Evolutionary conservation across 2,329 filamentous ascomycete species (phyloP).

Genomic region (Didymella lethalis): DNA sequence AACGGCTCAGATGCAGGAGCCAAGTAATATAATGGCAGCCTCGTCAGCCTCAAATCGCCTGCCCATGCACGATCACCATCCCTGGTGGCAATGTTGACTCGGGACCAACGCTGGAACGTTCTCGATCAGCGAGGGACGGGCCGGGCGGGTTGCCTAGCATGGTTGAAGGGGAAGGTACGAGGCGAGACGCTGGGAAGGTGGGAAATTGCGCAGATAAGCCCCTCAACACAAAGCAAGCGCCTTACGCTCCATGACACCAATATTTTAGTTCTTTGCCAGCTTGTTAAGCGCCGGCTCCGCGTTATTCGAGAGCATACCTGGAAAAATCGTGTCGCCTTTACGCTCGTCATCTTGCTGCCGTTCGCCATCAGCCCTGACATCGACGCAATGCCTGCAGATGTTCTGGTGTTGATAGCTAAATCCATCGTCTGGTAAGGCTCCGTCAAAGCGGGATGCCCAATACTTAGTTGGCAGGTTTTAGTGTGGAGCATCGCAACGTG

Average conservation of each 20-base stretch:
- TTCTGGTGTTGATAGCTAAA: no score
- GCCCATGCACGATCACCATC: slow-evolving; percentile 1
- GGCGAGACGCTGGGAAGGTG: background rate
- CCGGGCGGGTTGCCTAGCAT: slow-evolving; percentile 17
- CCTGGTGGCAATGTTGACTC: background rate
- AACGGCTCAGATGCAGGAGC: background rate
- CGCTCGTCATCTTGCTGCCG: background rate
- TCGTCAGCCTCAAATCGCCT: background rate
- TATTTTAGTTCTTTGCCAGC: background rate
- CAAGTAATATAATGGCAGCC: background rate
- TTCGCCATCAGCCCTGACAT: background rate
- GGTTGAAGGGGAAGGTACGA: slow-evolving; percentile 12
- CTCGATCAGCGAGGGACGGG: slow-evolving; percentile 16
- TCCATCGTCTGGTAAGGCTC: no score
- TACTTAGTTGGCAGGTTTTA: background rate
- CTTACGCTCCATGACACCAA: background rate
- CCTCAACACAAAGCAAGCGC: slow-evolving; percentile 4
- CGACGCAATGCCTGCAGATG: background rate
- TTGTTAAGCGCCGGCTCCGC: background rate
- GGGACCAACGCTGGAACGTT: slow-evolving; percentile 8
- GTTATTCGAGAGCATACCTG: background rate
- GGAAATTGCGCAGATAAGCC: slow-evolving; percentile 1
- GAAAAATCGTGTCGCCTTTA: background rate
- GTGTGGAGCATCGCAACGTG: background rate
- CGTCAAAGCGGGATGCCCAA: background rate